Percentiles rank a stretch among this genome's conserved stretches.
phyloP scores from a whole-genome alignment of 2,329 filamentous ascomycete species.

The Aspergillus tamarii region DNA sequence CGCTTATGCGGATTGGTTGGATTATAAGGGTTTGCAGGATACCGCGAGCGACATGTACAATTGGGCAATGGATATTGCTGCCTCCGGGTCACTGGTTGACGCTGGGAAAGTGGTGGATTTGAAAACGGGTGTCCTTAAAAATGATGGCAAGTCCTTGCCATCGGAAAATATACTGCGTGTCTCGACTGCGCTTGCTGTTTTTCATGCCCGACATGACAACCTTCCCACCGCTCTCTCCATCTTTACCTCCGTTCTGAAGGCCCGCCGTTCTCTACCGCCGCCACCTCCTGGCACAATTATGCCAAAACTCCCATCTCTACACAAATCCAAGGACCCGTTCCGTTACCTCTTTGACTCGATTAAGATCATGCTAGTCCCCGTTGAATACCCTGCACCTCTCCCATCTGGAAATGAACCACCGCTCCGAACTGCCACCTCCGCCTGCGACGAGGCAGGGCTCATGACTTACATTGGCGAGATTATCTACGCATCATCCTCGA shows the following conservation, averaged over 20 bases:
- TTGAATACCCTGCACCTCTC: conserved; percentile 70
- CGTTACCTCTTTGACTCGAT: conserved; percentile 42
- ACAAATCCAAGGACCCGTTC: conserved; percentile 32
- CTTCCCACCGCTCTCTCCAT: conserved; percentile 75
- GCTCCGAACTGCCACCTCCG: conserved; percentile 64
- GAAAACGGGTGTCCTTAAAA: conserved; percentile 66
- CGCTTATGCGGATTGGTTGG: conserved; percentile 82
- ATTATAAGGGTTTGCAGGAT: conserved; percentile 70
- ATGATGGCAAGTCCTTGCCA: conserved; percentile 56
- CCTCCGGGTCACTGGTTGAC: conserved; percentile 54
- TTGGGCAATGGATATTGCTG: conserved; percentile 76
- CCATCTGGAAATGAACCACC: conserved; percentile 71
- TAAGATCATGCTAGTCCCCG: conserved; percentile 54
- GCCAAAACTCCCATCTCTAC: conserved; percentile 27
- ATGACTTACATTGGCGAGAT: conserved; percentile 95
- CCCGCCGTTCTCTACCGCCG: conserved; percentile 64
- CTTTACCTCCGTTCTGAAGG: conserved; percentile 80
- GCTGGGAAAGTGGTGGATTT: conserved; percentile 58
- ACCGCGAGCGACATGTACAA: conserved; percentile 73
- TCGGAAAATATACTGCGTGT: conserved; percentile 76
- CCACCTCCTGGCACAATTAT: conserved; percentile 32
- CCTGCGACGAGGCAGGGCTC: conserved; percentile 82
- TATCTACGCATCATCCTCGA: conserved; percentile 70
- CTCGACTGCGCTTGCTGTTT: conserved; percentile 76
- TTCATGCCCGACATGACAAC: conserved; percentile 72